These are phyloP conservation scores for Neofusicoccum laricinum DNA, from an alignment of 2,329 filamentous ascomycete genomes.

Conservation along the genomic window DNA sequence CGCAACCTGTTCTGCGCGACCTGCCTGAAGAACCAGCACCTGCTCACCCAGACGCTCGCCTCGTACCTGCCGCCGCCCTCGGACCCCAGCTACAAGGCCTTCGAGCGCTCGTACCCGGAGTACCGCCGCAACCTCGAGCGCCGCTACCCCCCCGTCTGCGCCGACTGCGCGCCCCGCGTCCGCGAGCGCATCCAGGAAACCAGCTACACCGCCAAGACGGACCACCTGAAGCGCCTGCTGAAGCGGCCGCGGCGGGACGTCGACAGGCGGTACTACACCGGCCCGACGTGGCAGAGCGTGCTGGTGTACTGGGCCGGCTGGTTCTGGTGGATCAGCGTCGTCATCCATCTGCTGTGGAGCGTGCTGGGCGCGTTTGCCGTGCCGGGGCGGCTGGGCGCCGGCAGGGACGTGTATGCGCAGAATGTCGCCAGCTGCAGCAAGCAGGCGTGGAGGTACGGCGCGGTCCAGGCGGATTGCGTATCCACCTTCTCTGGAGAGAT, in stretches of 20 bases:
- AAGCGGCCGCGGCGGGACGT: constrained; percentile 48
- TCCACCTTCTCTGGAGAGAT: constrained; percentile 23
- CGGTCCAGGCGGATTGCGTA: constrained; percentile 29
- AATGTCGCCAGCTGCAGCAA: constrained; percentile 21
- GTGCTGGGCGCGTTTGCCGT: constrained; percentile 24
- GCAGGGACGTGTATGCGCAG: constrained; percentile 10
- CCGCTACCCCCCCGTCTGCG: constrained; percentile 86
- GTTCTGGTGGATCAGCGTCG: constrained; percentile 40
- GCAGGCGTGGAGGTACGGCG: constrained; percentile 20
- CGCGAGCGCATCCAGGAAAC: constrained; percentile 66
- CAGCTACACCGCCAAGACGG: constrained; percentile 80
- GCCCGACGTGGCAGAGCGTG: constrained; percentile 43
- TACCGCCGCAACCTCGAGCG: constrained; percentile 73
- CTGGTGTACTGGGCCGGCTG: constrained; percentile 45
- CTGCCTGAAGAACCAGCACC: constrained; percentile 85
- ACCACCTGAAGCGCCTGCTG: constrained; percentile 72
- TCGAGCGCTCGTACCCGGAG: constrained; percentile 65
- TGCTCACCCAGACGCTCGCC: constrained; percentile 72
- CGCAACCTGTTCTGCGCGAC: constrained; percentile 64
- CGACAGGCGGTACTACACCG: constrained; percentile 22
- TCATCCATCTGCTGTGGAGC: constrained; percentile 37
- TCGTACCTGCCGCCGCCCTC: constrained; percentile 69
- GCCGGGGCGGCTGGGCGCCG: constrained; percentile 15
- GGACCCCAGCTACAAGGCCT: constrained; percentile 66
- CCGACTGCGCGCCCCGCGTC: constrained; percentile 72